phyloP scores from a whole-genome alignment of 2,329 filamentous ascomycete genomes.

The Aureobasidium uvarum region DNA sequence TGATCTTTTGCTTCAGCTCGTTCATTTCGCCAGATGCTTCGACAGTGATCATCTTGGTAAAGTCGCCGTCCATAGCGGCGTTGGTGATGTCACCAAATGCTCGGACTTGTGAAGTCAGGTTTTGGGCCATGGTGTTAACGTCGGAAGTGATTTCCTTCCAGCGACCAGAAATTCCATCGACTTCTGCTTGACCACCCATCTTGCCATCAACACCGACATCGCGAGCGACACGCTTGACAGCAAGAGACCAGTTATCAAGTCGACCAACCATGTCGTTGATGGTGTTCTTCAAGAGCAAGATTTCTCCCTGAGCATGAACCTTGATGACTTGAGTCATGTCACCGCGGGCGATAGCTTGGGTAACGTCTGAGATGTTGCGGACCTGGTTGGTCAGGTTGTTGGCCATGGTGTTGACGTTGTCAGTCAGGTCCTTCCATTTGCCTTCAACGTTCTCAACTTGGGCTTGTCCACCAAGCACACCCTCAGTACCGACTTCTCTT shows the following conservation, averaged over 20 bases:
- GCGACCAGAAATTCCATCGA: constrained; percentile 84
- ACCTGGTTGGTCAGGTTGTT: constrained; percentile 67
- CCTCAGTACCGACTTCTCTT: constrained; percentile 63
- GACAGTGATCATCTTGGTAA: constrained; percentile 93
- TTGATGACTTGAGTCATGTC: constrained; percentile 96
- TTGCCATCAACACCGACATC: constrained; percentile 97
- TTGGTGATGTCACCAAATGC: constrained; percentile 99
- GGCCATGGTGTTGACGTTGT: constrained; percentile 67
- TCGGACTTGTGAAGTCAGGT: constrained; percentile 90
- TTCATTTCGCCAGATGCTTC: constrained; percentile 99
- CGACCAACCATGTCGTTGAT: constrained; percentile 99
- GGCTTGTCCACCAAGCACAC: constrained; percentile 62
- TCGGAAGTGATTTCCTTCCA: constrained; percentile 99
- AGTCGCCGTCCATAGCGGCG: constrained; percentile 92
- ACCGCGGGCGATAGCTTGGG: constrained; percentile 90
- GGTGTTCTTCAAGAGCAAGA: constrained; percentile 88
- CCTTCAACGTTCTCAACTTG: constrained; percentile 64
- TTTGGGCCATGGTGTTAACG: constrained; percentile 85
- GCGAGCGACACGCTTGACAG: constrained; percentile 91
- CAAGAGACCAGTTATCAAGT: constrained; percentile 91
- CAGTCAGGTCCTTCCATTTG: constrained; percentile 65
- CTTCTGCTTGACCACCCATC: constrained; percentile 96
- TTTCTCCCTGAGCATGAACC: constrained; percentile 92
- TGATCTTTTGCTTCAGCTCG: constrained; percentile 98
- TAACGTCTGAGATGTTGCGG: constrained; percentile 88